Percentiles rank a stretch among this genome's conserved stretches.
These are phyloP conservation scores for Ogataea parapolymorpha DNA, from an alignment of 805 yeast genomes.

Conservation along the genomic window DNA sequence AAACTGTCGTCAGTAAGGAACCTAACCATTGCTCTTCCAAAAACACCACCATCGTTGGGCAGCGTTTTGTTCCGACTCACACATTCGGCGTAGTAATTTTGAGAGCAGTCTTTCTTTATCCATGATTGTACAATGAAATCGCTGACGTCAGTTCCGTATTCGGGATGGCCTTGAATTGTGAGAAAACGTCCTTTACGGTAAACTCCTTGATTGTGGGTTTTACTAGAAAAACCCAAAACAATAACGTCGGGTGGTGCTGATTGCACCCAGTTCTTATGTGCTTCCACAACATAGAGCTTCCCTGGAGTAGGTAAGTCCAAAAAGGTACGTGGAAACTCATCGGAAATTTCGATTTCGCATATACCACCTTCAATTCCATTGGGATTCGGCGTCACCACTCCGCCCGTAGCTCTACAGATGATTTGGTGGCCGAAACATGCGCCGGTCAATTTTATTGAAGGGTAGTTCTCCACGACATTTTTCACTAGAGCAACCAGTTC, in stretches of 20 bases:
- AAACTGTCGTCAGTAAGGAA: slow-evolving; percentile 5
- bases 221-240: slow-evolving; percentile 5
- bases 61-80: slow-evolving; percentile 2
- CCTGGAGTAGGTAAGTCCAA: slow-evolving; percentile 1
- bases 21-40: slow-evolving; percentile 8
- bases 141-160: slow-evolving; percentile 46
- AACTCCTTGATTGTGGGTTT: slow-evolving; percentile 56
- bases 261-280: slow-evolving; percentile 10
- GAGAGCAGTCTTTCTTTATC: slow-evolving; percentile 1
- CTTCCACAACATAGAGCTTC: slow-evolving; percentile 8
- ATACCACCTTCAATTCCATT: slow-evolving; percentile 75
- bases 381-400: slow-evolving; percentile 52
- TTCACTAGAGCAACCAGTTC: slow-evolving; percentile 36
- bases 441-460: slow-evolving; percentile 53
- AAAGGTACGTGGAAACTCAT: slow-evolving; percentile 22
- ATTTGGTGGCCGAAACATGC: slow-evolving; percentile 90
- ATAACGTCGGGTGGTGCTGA: slow-evolving; percentile 7
- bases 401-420: slow-evolving; percentile 63
- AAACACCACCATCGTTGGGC: slow-evolving; percentile 4
- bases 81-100: slow-evolving; percentile 10
- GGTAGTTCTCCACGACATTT: slow-evolving; percentile 13
- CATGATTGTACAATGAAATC: slow-evolving; percentile 6
- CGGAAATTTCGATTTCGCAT: slow-evolving; percentile 41
- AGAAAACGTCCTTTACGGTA: slow-evolving; percentile 49
- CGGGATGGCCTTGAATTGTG: slow-evolving; percentile 91